Evolutionary conservation across 352 stramenopile genomes (phyloP).

Genomic region (Globisporangium okanoganense): DNA sequence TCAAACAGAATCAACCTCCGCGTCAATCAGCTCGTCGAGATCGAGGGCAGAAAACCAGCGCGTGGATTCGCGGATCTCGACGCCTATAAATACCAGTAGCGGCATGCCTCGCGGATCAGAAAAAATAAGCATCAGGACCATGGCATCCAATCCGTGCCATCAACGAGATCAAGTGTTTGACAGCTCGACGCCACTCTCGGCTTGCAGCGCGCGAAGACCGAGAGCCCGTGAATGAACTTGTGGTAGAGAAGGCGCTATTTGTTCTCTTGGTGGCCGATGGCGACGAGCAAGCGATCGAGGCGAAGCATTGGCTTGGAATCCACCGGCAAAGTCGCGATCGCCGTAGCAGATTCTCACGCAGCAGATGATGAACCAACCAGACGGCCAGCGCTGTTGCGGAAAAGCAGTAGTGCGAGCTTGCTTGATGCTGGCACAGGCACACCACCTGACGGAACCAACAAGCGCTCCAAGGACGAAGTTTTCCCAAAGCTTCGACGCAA

Average conservation of each 20-base stretch:
- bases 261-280: slow-evolving; percentile 4
- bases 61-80: background rate
- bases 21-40: background rate
- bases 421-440: slow-evolving; percentile 24
- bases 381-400: slow-evolving; percentile 31
- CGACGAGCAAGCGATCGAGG: slow-evolving; percentile 13
- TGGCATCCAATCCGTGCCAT: background rate
- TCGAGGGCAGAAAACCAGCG: background rate
- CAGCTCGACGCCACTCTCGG: background rate
- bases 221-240: background rate
- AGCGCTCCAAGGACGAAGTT: background rate
- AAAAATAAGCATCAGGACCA: background rate
- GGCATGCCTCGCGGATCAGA: slow-evolving; percentile 2
- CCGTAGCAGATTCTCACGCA: background rate
- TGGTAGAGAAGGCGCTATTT: background rate
- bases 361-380: background rate
- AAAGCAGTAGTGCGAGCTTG: slow-evolving; percentile 54
- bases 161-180: background rate
- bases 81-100: background rate
- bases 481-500: slow-evolving; percentile 37
- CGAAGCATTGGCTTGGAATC: background rate
- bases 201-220: background rate
- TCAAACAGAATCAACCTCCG: background rate
- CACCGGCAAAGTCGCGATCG: background rate
- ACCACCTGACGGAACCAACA: background rate